phyloP scores from a whole-genome alignment of 495 filamentous ascomycete species.

The Venustampulla echinocandica region DNA sequence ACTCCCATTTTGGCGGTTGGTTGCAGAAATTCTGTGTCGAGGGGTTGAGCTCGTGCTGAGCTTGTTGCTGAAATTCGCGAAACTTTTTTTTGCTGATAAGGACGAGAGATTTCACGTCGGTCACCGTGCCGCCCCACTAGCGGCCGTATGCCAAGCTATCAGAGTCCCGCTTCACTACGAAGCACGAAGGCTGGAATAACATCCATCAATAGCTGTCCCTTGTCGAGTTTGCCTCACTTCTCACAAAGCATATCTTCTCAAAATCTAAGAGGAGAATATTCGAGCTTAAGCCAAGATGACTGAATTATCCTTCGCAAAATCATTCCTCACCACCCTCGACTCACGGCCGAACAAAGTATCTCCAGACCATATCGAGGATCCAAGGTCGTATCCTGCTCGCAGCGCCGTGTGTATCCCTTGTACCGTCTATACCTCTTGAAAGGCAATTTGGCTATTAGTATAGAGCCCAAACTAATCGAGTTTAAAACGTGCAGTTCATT shows the following conservation, averaged over 20 bases:
- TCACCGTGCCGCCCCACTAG: background rate
- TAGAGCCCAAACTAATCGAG: slow-evolving; percentile 1
- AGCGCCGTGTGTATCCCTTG: slow-evolving; percentile 50
- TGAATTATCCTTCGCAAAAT: slow-evolving; percentile 76
- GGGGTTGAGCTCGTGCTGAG: background rate
- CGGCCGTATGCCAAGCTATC: background rate
- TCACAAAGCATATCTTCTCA: background rate
- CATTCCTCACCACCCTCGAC: slow-evolving; percentile 73
- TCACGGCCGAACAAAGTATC: slow-evolving; percentile 65
- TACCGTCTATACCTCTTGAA: slow-evolving; percentile 1
- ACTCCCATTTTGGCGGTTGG: slow-evolving; percentile 58
- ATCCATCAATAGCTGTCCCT: slow-evolving; percentile 2
- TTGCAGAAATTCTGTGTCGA: background rate
- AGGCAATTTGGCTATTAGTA: too few species aligned
- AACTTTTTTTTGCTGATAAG: slow-evolving; percentile 4
- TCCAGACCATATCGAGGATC: slow-evolving; percentile 78
- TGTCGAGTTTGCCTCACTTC: slow-evolving; percentile 7
- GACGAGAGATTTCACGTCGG: background rate
- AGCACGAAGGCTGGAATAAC: background rate
- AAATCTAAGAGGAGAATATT: too few species aligned
- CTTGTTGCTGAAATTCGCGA: background rate
- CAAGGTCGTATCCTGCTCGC: slow-evolving; percentile 59
- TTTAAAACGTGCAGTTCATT: slow-evolving; percentile 31
- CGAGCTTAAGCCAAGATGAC: slow-evolving; percentile 70
- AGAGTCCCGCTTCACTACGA: background rate